Base-by-base conservation (phyloP, 2,329 filamentous ascomycete genomes). In the Paraphoma chrysanthemicola region DNA sequence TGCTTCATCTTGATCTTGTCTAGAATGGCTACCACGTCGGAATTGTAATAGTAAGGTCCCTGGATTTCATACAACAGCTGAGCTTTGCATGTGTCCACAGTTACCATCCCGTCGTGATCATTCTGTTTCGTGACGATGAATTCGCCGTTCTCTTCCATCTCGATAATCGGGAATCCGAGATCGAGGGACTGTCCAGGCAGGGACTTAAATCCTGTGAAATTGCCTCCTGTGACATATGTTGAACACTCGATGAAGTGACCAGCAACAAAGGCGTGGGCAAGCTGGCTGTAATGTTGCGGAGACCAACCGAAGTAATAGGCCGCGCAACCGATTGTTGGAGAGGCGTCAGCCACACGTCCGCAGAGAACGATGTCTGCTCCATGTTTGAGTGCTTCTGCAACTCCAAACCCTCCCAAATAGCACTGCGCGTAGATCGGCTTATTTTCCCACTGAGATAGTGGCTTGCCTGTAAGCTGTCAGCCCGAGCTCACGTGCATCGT, bases 351-450 rank as follows among this genome's bases (percentile, higher is more conserved):
- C 6, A 46, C n/a, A 12, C 43, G 12, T 14, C 28, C 18, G 12
- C 18, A 29, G 6, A 28, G 4, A 3, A 45, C 28, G 23, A 29
- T 45, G 43, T 45, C 18, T 14, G 43, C 28, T 12, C 55, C 11
- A 60, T 57, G 47, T 74, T 48, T 4, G 77, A 78, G 39, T 42
- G 39, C 39, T 17, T n/a, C 7, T 4, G n/a, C 39, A 3, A 42
- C 16, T 42, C 11, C 39, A 17, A 16, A 8, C 2, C 39, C 7
- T 18, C 78, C 78, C 0, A 80, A 66, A 57, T 80, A 80, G 3
- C 57, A 59, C 48, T 71, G 67, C 10, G 68, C 67, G 43, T 56
- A 69, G 1, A 70, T 46, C 0, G 68, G 67, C 23, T 70, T 61
- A 30, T 63, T 1, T 14, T 53, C 53, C 64, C 64, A 66, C 10